phyloP scores from a whole-genome alignment of 805 yeast species.

The Torulaspora delbrueckii region DNA sequence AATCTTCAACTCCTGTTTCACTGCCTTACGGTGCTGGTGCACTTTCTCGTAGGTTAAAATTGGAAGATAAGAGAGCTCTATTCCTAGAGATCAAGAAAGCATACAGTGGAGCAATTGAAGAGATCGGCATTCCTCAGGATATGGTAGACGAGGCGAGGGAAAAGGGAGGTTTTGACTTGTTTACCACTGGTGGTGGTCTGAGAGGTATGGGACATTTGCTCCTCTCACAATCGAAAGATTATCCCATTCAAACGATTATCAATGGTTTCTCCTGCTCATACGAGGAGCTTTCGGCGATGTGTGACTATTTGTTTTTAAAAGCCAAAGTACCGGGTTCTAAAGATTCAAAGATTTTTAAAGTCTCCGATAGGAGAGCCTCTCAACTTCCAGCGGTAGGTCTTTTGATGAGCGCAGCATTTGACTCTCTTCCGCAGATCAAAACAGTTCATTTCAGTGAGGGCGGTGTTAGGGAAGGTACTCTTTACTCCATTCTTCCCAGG shows the following conservation, averaged over 20 bases:
- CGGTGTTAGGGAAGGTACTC: slow-evolving; percentile 71
- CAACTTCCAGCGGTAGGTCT: slow-evolving; percentile 70
- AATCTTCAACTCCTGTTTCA: slow-evolving; percentile 55
- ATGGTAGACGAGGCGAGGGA: slow-evolving; percentile 46
- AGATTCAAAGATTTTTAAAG: slow-evolving; percentile 50
- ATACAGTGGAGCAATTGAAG: slow-evolving; percentile 45
- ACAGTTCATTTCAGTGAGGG: slow-evolving; percentile 69
- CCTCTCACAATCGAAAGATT: slow-evolving; percentile 46
- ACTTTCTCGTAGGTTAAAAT: slow-evolving; percentile 48
- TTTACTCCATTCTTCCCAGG: slow-evolving; percentile 57
- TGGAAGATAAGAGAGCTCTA: slow-evolving; percentile 47
- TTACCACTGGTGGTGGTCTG: slow-evolving; percentile 70
- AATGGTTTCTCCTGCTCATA: slow-evolving; percentile 62
- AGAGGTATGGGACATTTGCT: slow-evolving; percentile 64
- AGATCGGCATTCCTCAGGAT: slow-evolving; percentile 49
- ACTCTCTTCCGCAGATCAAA: slow-evolving; percentile 54
- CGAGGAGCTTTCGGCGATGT: slow-evolving; percentile 46
- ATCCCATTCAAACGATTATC: slow-evolving; percentile 65
- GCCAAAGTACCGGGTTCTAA: slow-evolving; percentile 42
- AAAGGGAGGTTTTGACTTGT: slow-evolving; percentile 59
- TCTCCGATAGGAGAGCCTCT: slow-evolving; percentile 58
- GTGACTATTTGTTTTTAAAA: slow-evolving; percentile 49
- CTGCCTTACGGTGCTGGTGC: slow-evolving; percentile 75
- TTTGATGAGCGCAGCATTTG: slow-evolving; percentile 56
- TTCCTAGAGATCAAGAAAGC: slow-evolving; percentile 50